Evolutionary conservation across 2,329 filamentous ascomycete genomes (phyloP), one percentile per base, ranked within the genome.

Genomic region (Aspergillus niger): DNA sequence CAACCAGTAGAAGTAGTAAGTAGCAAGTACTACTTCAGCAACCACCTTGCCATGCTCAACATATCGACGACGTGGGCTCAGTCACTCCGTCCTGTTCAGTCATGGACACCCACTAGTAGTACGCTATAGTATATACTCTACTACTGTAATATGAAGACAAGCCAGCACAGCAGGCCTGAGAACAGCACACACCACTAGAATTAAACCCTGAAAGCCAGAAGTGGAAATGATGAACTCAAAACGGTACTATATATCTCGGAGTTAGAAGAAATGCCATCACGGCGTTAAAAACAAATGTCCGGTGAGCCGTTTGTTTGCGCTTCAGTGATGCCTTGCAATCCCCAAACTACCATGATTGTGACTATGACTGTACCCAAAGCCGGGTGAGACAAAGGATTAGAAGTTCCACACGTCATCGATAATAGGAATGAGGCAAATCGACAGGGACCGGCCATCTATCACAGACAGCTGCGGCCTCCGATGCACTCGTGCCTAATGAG

Each of bases 401-500:
- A 39, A 32, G 22, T 30, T 43, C 26, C 43, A 36, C 53, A 52
- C 50, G 47, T 44, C 36, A 32, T 39, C 17, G 22, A 38, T 59
- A 13, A 26, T 36, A 38, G 24, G 17, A 57, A 24, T 57, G 61
- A 57, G 55, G 56, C 60, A 50, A 51, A 20, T 44, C 28, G 17
- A 44, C 44, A 52, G 49, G 36, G 28, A 43, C 24, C 51, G 20
- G 43, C 20, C 30, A 20, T 48, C 52, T 38, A 36, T 32, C 44
- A 38, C 22, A 26, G 39, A 57, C 30, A 43, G 57, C 39, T 39
- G 28, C 30, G 47, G 41, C 47, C 36, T 39, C 36, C 32, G 22
- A 62, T 57, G 64, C 64, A 66, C 54, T 63, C 51, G 32, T 66
- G 58, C 63, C 64, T 65, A 60, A 65, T 60, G 49, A 30, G 38